A percentile compares a stretch with the other conserved stretches of the same genome.
Evolutionary conservation across 2,329 filamentous ascomycete genomes (phyloP).

Genomic region (Penicillium sp.): DNA sequence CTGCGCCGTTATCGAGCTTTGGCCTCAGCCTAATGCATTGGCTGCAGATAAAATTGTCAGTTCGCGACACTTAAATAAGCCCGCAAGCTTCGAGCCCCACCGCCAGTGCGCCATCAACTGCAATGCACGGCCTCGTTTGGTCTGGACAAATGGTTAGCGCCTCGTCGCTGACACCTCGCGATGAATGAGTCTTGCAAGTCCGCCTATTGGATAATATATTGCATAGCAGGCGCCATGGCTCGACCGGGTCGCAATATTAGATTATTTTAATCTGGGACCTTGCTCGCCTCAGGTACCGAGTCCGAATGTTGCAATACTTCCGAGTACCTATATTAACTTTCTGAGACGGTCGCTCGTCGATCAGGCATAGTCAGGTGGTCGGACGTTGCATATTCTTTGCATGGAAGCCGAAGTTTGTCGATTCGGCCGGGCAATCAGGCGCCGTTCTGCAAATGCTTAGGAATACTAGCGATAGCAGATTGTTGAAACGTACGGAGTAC

Average conservation of each 20-base stretch:
- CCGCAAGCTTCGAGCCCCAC: constrained; percentile 20
- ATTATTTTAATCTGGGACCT: constrained; percentile 1
- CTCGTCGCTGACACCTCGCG: constrained; percentile 8
- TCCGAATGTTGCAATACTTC: constrained; percentile 6
- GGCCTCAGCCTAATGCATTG: constrained; percentile 16
- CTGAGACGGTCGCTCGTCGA: constrained; percentile 1
- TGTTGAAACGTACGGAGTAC: background rate
- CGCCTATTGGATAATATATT: constrained; percentile 2
- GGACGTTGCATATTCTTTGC: constrained; percentile 15
- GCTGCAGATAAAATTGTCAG: constrained; percentile 19
- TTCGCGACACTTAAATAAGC: constrained; percentile 18
- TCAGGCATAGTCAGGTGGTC: constrained; percentile 10
- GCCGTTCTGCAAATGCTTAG: background rate
- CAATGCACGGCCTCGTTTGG: constrained; percentile 18
- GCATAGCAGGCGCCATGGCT: constrained; percentile 2
- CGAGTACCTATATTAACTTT: background rate
- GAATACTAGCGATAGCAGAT: background rate
- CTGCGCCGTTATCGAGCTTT: constrained; percentile 19
- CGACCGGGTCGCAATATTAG: constrained; percentile 2
- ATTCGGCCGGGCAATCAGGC: background rate
- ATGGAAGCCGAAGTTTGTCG: constrained; percentile 17
- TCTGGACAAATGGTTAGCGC: constrained; percentile 16
- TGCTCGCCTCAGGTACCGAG: constrained; percentile 11
- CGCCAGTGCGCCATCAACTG: constrained; percentile 12
- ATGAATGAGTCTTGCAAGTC: background rate